Conservation (phyloP, 345 rosid genomes). For the Citrus australasica region DNA sequence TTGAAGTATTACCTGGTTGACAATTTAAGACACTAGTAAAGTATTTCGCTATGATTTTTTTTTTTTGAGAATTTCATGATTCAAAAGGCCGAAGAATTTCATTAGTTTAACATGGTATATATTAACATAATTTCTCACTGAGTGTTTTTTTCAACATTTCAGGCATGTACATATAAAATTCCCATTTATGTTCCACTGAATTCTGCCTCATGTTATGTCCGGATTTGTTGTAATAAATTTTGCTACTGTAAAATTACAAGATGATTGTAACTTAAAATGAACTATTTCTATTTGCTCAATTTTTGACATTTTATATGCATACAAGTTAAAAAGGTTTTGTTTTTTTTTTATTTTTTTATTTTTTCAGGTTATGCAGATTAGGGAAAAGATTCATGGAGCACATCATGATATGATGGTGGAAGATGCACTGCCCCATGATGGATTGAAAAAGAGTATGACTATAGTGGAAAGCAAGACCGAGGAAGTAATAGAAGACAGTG, state of each 20-base stretch:
- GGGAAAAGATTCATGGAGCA: slow-evolving; percentile 32
- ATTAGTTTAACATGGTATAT: too few species aligned
- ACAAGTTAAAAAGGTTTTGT: slow-evolving; percentile 2
- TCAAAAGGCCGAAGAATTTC: background rate
- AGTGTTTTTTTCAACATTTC: too few species aligned
- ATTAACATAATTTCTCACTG: too few species aligned
- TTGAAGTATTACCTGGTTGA: background rate
- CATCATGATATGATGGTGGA: slow-evolving; percentile 32
- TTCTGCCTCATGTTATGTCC: background rate
- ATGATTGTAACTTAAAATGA: background rate
- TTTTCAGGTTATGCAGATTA: slow-evolving; percentile 47
- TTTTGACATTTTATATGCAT: slow-evolving; percentile 2
- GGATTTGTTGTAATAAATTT: background rate
- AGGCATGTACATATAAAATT: background rate
- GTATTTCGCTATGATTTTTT: background rate
- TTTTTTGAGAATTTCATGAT: background rate
- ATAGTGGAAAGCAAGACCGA: slow-evolving; percentile 14
- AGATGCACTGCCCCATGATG: slow-evolving; percentile 23
- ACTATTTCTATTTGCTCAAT: background rate
- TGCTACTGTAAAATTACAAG: background rate
- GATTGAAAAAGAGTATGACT: slow-evolving; percentile 9
- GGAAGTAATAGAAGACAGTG: slow-evolving; percentile 10
- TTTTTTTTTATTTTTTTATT: background rate
- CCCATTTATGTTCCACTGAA: background rate
- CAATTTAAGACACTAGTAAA: background rate